Evolutionary conservation across 2,329 filamentous ascomycete species (phyloP), one percentile per base, ranked within the genome.

Genomic region (Colletotrichum endophyticum): DNA sequence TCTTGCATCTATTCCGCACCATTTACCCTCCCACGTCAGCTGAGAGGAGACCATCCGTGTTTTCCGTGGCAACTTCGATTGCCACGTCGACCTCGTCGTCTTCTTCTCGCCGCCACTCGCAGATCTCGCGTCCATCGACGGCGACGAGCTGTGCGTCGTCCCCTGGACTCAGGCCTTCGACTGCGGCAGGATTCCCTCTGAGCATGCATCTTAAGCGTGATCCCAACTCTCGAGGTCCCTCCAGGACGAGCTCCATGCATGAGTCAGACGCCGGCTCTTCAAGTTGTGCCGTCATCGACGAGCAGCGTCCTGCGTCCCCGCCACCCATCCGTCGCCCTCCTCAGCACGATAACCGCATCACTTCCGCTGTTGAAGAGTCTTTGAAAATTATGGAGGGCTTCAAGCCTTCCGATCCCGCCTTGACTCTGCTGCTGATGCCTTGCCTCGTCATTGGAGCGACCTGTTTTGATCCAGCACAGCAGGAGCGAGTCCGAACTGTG

Each of bases 1-100:
- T 91, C 89, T 87, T 93, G 13, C 93, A 93, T 79, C 86, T 93
- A 3, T 91, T 89, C 82, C 87, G 91, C 39, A 92, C 92, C 8
- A 90, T 93, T 53, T 91, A 91, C 73, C 91, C 91, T 6, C 91
- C 92, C 4, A 73, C 77, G 2, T 62, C 70, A 7, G 56, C 71
- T n/a, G 68, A 69, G 56, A 67, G 72, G 68, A 64, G 63, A 19
- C 71, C 70, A 3, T 70, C 77, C 13, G 11, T 81, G 79, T 32
- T 72, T 74, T 22, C 75, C 56, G 8, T 80, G 81, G 22, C 76
- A 78, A 32, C 72, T 76, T 44, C 77, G 78, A 13, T 73, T 32
- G 72, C 36, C 75, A 72, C 62, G 76, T 79, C 73, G 71, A 36
- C 78, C 71, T 77, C 77, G 5, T 71, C 73, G 2, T 57, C 73